Conservation (phyloP, 345 rosid genomes). For the Salix suchowensis region DNA sequence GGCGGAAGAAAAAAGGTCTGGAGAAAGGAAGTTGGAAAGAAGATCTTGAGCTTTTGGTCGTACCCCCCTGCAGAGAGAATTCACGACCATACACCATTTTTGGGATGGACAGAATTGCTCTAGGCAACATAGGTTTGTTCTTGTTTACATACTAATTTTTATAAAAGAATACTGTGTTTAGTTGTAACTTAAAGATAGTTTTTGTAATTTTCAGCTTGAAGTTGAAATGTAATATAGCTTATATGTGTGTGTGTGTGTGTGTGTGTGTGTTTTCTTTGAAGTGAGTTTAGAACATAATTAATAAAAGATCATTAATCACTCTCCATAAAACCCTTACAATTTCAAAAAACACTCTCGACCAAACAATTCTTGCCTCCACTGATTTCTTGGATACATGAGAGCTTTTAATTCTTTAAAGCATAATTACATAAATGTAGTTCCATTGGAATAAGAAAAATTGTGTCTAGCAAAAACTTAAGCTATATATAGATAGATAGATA, state of each 20-base stretch:
- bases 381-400: background rate
- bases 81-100: no score
- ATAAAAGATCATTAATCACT: no score
- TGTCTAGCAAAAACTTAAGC: no score
- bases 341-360: background rate
- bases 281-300: no score
- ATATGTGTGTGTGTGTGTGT: no score
- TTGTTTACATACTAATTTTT: background rate
- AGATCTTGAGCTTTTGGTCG: conserved; percentile 44
- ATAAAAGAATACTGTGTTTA: background rate
- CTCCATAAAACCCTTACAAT: no score
- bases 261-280: no score
- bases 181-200: background rate
- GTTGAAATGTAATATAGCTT: conserved; percentile 4
- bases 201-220: background rate
- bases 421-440: background rate
- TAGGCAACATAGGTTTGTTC: background rate
- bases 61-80: background rate
- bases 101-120: background rate
- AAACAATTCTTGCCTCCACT: background rate
- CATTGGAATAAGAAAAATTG: no score
- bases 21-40: conserved; percentile 67
- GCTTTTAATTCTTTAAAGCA: no score
- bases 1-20: conserved; percentile 69
- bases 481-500: no score